phyloP scores from a whole-genome alignment of 1,284 basidiomycete genomes.

The Ceratobasidium sp. region DNA sequence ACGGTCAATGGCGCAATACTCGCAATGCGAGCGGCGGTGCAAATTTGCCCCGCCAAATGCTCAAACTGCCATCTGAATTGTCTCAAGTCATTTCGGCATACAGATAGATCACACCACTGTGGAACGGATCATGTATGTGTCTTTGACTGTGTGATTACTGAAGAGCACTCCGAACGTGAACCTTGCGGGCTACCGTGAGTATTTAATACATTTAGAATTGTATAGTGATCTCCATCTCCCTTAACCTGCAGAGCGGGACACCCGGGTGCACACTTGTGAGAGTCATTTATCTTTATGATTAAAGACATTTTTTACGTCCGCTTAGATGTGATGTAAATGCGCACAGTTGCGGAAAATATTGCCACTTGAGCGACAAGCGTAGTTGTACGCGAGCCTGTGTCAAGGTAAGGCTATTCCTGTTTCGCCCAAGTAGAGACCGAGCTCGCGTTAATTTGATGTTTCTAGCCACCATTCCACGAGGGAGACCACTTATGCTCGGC shows the following conservation, averaged over 20 bases:
- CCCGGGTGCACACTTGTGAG: constrained; percentile 67
- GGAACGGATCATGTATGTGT: constrained; percentile 61
- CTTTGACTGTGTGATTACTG: constrained; percentile 63
- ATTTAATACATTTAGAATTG: not conserved
- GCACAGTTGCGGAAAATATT: constrained; percentile 68
- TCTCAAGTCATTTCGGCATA: constrained; percentile 62
- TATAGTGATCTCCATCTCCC: constrained; percentile 9
- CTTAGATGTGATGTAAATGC: constrained; percentile 64
- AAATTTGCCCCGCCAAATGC: constrained; percentile 67
- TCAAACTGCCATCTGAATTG: constrained; percentile 66
- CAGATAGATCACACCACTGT: constrained; percentile 63
- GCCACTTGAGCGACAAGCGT: constrained; percentile 61
- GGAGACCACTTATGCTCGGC: constrained; percentile 69
- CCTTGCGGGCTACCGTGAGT: constrained; percentile 65
- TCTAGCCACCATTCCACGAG: constrained; percentile 61
- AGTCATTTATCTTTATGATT: not conserved
- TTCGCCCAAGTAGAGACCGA: not conserved
- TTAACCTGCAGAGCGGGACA: constrained; percentile 65
- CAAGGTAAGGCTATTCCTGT: constrained; percentile 59
- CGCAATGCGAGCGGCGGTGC: constrained; percentile 64
- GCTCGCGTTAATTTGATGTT: too few species aligned
- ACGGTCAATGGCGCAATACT: constrained; percentile 58
- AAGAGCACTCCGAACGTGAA: constrained; percentile 56
- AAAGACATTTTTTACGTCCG: not conserved
- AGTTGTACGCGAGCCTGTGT: constrained; percentile 68